Evolutionary conservation across 257 asterid genomes (phyloP), one percentile per base, ranked within the genome.

Genomic region (Apocynum venetum): DNA sequence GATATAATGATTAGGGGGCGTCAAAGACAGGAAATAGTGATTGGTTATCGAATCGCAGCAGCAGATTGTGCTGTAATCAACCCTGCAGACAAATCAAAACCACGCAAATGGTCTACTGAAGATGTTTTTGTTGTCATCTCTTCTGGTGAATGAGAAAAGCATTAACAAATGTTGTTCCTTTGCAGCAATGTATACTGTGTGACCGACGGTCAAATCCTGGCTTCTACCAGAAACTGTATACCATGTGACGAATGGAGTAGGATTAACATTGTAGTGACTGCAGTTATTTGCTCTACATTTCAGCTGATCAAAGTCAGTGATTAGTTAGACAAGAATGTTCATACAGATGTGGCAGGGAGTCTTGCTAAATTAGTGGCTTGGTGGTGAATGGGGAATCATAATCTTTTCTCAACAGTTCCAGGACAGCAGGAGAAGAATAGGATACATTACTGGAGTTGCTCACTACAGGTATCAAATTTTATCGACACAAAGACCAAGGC

Each of bases 1-100:
- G 98, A 93, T 56, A 91, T 91, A 82, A 91, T 92, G 97, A 81
- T 84, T 8, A 85, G 97, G 88, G 97, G 97, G 69, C 96, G 96
- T 46, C 97, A 89, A 73, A 81, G 97, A 44, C 83, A 65, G 60
- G 97, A 92, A 81, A 85, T 91, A 17, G 91, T 94, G 86, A 91
- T 94, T 57, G 97, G 98, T 64, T 94, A 89, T 82, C 97, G 97
- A 79, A 85, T 87, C 53, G 93, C 96, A 55, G 70, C 85, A 36
- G 88, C 86, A 66, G 98, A 94, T 82, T 89, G 90, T 48, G 97
- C 98, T 10, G 89, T 92, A 71, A 91, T 94, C 57, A 94, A 94
- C 87, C 97, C 97, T 3, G 86, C 77, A 69, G 84, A 81, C 84
- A 94, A 94, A 85, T 85, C 89, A 46, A 82, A 77, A 35, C 89